phyloP scores from a whole-genome alignment of 345 rosid genomes.

The Hibiscus mutabilis region DNA sequence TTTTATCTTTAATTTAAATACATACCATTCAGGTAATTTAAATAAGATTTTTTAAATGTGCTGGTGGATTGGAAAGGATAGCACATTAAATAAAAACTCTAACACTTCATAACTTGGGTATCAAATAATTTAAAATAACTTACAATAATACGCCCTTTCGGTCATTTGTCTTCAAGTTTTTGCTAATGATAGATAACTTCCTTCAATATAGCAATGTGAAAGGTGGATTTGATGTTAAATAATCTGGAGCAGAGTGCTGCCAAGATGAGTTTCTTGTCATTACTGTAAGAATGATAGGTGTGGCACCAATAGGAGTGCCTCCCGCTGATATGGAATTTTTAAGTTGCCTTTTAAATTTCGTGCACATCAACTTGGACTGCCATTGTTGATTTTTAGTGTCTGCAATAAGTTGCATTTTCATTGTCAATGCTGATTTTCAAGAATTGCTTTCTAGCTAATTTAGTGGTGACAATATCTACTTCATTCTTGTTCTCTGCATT shows the following conservation, averaged over 20 bases:
- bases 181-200: background rate
- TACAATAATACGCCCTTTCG: background rate
- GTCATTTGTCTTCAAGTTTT: background rate
- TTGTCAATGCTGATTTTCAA: background rate
- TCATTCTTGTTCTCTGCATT: background rate
- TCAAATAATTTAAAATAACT: background rate
- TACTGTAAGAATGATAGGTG: background rate
- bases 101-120: too few relatives aligned
- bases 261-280: background rate
- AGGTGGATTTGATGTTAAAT: too few relatives aligned
- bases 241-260: background rate
- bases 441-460: background rate
- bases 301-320: background rate
- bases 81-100: too few relatives aligned
- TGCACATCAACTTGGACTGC: background rate
- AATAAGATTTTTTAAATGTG: conserved; percentile 87
- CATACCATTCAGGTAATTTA: conserved; percentile 91
- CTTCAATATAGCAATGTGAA: background rate
- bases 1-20: too few relatives aligned
- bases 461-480: background rate
- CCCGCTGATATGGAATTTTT: background rate
- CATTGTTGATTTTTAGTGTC: background rate
- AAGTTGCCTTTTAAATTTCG: background rate
- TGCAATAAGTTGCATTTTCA: background rate
- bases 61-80: conserved; percentile 89